Conservation (phyloP, 805 yeast species). For the Candida jianshihensis region DNA sequence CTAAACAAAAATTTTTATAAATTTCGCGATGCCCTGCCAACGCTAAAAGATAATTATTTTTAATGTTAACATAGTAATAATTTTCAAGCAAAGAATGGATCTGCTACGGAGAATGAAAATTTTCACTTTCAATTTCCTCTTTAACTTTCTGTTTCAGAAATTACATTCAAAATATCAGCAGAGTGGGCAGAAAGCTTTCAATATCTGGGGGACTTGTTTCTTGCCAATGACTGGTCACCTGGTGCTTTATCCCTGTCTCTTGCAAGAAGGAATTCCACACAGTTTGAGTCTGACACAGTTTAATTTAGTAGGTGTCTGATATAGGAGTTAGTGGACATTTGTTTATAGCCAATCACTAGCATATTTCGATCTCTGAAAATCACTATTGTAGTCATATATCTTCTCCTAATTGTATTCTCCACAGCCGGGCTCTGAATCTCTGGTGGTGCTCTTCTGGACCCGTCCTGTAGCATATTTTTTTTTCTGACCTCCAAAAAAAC, state of each 20-base stretch:
- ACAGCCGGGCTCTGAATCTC: too few species aligned
- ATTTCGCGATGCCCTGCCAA: too few species aligned
- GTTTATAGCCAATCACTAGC: too few species aligned
- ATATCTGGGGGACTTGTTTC: neutral
- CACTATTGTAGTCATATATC: too few species aligned
- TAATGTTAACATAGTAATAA: too few species aligned
- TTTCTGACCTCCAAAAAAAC: too few species aligned
- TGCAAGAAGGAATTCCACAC: slow-evolving; percentile 24
- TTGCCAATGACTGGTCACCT: neutral
- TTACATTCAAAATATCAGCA: slow-evolving; percentile 4
- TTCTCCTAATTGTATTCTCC: too few species aligned
- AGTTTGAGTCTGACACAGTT: slow-evolving; percentile 26
- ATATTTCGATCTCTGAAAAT: too few species aligned
- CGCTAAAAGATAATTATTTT: too few species aligned
- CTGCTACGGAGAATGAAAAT: neutral
- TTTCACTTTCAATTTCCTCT: neutral
- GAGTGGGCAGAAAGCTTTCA: neutral
- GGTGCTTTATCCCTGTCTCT: slow-evolving; percentile 1
- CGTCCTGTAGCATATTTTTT: too few species aligned
- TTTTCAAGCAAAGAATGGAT: neutral
- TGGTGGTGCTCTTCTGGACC: too few species aligned
- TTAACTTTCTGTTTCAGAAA: neutral
- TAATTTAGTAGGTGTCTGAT: slow-evolving; percentile 23
- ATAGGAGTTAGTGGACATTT: slow-evolving; percentile 26
- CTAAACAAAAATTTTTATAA: too few species aligned